A percentile compares a stretch with the other conserved stretches of the same genome.
These are phyloP conservation scores for Westerdykella ornata DNA, from an alignment of 2,329 filamentous ascomycete species.

Conservation along the genomic window DNA sequence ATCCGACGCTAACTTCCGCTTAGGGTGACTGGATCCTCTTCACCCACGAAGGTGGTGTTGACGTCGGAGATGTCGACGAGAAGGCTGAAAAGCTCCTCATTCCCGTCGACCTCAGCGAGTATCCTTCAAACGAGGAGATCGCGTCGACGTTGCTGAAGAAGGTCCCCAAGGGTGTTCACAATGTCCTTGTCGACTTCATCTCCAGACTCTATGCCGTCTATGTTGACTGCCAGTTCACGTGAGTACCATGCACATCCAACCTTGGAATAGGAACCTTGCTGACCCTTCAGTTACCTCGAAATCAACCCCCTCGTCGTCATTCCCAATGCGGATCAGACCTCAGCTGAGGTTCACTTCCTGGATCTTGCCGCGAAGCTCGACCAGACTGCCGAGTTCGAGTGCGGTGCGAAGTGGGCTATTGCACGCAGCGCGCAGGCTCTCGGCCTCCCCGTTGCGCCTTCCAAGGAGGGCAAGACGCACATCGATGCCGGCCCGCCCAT, in stretches of 20 bases:
- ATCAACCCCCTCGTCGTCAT: slow-evolving; percentile 99
- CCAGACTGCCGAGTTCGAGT: slow-evolving; percentile 98
- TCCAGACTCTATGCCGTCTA: slow-evolving; percentile 96
- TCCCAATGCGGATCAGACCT: slow-evolving; percentile 85
- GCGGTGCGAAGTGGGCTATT: slow-evolving; percentile 97
- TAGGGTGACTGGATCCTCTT: slow-evolving; percentile 99
- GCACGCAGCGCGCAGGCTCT: slow-evolving; percentile 85
- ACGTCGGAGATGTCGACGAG: slow-evolving; percentile 96
- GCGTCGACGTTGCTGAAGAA: slow-evolving; percentile 79
- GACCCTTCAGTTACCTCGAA: slow-evolving; percentile 67
- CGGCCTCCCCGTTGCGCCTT: slow-evolving; percentile 61
- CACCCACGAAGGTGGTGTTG: slow-evolving; percentile 98
- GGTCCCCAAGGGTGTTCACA: slow-evolving; percentile 91
- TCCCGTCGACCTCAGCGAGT: slow-evolving; percentile 88
- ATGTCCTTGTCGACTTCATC: slow-evolving; percentile 98
- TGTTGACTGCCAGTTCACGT: slow-evolving; percentile 98
- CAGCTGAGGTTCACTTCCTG: slow-evolving; percentile 93
- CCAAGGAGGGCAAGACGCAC: slow-evolving; percentile 68
- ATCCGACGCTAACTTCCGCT: slow-evolving; percentile 25
- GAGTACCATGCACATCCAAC: slow-evolving; percentile 12
- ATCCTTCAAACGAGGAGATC: slow-evolving; percentile 93
- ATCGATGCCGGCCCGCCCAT: slow-evolving; percentile 96
- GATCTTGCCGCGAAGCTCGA: slow-evolving; percentile 98
- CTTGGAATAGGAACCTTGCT: slow-evolving; percentile 11
- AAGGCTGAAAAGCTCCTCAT: slow-evolving; percentile 99